A percentile compares a stretch with the other conserved stretches of the same genome.
These are phyloP conservation scores for Coniochaeta ligniaria DNA, from an alignment of 2,329 filamentous ascomycete species.

Conservation along the genomic window DNA sequence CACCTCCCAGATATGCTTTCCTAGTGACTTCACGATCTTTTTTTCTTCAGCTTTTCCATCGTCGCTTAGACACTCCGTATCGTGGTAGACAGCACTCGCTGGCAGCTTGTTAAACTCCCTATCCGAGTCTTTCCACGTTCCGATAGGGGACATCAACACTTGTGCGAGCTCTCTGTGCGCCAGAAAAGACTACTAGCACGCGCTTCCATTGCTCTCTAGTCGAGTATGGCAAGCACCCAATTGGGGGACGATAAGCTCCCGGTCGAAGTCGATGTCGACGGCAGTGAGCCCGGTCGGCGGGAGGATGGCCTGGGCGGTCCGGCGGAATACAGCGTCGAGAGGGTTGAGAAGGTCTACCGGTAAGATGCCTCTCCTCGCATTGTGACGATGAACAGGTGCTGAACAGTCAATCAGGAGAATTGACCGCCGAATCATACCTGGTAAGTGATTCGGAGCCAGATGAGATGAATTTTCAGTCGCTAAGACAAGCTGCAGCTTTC, in stretches of 20 bases:
- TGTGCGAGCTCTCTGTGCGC: conserved; percentile 4
- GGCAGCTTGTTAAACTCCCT: not conserved
- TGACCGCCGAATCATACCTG: conserved; percentile 52
- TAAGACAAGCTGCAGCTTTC: conserved; percentile 49
- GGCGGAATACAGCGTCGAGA: conserved; percentile 40
- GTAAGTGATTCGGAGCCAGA: conserved; percentile 21
- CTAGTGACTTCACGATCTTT: not conserved
- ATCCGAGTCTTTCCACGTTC: not conserved
- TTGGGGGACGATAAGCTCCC: conserved; percentile 11
- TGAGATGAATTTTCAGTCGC: not conserved
- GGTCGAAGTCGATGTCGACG: conserved; percentile 11
- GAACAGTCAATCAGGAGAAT: conserved; percentile 33
- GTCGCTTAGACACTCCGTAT: not conserved
- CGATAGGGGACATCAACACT: not conserved
- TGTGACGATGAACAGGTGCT: not conserved
- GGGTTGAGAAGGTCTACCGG: conserved; percentile 48
- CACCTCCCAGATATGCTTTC: not conserved
- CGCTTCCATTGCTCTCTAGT: conserved; percentile 44
- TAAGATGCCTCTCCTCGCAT: conserved; percentile 9
- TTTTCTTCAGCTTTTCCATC: not conserved
- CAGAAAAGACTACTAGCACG: conserved; percentile 41
- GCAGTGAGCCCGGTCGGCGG: conserved; percentile 8
- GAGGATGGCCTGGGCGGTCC: conserved; percentile 10
- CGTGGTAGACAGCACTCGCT: not conserved
- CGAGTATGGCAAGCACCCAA: conserved; percentile 35